phyloP scores from a whole-genome alignment of 2,329 filamentous ascomycete genomes.

The Aspergillus bombycis region DNA sequence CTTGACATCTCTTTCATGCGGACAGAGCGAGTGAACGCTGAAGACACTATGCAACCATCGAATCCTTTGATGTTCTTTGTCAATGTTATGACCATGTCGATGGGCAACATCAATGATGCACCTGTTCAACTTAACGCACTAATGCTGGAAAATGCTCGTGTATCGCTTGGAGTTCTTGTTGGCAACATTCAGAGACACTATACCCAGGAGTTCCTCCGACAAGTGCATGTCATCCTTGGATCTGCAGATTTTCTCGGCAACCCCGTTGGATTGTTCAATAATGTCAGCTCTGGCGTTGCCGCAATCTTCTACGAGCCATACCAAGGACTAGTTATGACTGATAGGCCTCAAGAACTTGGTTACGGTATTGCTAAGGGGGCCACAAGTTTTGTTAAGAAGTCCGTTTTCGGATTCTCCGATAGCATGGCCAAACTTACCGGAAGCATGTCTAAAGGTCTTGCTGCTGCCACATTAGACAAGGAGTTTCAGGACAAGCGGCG shows the following conservation, averaged over 20 bases:
- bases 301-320: constrained; percentile 99
- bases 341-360: constrained; percentile 91
- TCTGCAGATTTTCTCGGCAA: constrained; percentile 98
- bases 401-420: constrained; percentile 94
- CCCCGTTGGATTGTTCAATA: constrained; percentile 96
- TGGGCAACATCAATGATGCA: constrained; percentile 98
- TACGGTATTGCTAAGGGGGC: constrained; percentile 95
- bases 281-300: constrained; percentile 92
- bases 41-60: constrained; percentile 85
- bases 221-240: constrained; percentile 95
- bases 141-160: constrained; percentile 90
- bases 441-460: constrained; percentile 93
- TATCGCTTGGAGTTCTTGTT: constrained; percentile 81
- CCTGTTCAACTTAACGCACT: constrained; percentile 91
- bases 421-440: constrained; percentile 98
- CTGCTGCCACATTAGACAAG: constrained; percentile 94
- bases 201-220: constrained; percentile 91
- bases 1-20: constrained; percentile 95
- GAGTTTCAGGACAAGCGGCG: constrained; percentile 96
- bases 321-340: constrained; percentile 94
- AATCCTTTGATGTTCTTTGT: constrained; percentile 99
- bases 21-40: constrained; percentile 93
- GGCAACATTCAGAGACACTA: constrained; percentile 93
- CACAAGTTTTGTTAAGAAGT: constrained; percentile 97
- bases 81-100: constrained; percentile 98